A percentile compares a stretch with the other conserved stretches of the same genome.
These are phyloP conservation scores for Arctium lappa DNA, from an alignment of 129 eudicot genomes.

Conservation along the genomic window DNA sequence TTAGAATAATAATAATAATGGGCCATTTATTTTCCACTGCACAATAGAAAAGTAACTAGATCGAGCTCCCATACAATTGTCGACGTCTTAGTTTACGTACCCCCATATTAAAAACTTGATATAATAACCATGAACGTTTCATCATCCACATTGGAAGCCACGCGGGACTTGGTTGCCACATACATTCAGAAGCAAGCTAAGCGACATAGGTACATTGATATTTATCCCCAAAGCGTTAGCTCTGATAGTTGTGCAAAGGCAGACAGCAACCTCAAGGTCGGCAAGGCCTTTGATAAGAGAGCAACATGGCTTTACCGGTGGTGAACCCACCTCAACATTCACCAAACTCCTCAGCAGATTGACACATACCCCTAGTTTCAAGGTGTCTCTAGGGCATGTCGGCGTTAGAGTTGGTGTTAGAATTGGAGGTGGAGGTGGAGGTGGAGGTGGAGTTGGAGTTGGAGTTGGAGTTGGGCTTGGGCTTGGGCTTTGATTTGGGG, in stretches of 20 bases:
- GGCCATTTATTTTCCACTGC: background rate
- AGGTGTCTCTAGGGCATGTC: slow-evolving; percentile 34
- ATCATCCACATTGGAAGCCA: slow-evolving; percentile 38
- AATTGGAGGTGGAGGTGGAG: background rate
- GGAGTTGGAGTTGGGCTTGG: background rate
- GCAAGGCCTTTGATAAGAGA: slow-evolving; percentile 41
- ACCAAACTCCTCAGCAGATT: slow-evolving; percentile 27
- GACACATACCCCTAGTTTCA: slow-evolving; percentile 37
- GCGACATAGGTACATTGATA: slow-evolving; percentile 48
- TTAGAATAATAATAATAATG: background rate
- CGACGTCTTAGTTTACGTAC: background rate
- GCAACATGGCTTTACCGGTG: slow-evolving; percentile 51
- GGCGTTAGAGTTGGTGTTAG: background rate
- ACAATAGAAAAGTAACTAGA: background rate
- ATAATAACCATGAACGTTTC: background rate
- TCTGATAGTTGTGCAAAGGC: slow-evolving; percentile 63
- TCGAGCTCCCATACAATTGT: background rate
- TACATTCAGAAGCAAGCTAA: slow-evolving; percentile 48
- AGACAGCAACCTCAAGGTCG: slow-evolving; percentile 57
- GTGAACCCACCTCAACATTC: slow-evolving; percentile 19
- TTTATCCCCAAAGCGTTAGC: slow-evolving; percentile 49
- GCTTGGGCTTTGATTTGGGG: slow-evolving; percentile 15
- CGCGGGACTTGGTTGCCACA: slow-evolving; percentile 43
- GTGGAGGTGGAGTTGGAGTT: background rate
- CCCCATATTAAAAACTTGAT: background rate